phyloP scores from a whole-genome alignment of 768 basidiomycete genomes.

The Boletus reticuloceps region DNA sequence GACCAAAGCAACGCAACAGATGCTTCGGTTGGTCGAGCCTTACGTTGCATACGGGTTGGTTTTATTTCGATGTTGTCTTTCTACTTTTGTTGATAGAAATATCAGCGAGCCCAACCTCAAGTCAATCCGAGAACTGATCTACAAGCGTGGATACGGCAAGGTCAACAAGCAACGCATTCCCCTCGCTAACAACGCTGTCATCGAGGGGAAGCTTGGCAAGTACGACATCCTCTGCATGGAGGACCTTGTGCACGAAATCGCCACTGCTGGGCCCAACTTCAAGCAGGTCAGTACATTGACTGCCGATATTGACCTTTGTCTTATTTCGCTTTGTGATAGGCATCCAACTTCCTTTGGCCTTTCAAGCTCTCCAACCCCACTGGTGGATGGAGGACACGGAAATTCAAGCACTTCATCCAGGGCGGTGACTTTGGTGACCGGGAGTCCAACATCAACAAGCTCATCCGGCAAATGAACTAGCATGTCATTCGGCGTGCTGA shows the following conservation, averaged over 20 bases:
- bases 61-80: neutral
- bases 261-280: slow-evolving; percentile 96
- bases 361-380: slow-evolving; percentile 99
- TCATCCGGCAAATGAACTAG: slow-evolving; percentile 93
- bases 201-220: slow-evolving; percentile 88
- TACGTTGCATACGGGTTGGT: slow-evolving; percentile 95
- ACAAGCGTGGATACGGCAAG: slow-evolving; percentile 99
- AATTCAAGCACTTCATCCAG: slow-evolving; percentile 96
- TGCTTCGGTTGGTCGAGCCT: slow-evolving; percentile 96
- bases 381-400: slow-evolving; percentile 96
- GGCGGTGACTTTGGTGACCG: slow-evolving; percentile 98
- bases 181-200: slow-evolving; percentile 88
- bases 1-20: slow-evolving; percentile 93
- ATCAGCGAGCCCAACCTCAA: slow-evolving; percentile 92
- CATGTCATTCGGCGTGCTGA: neutral
- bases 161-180: slow-evolving; percentile 97
- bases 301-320: neutral
- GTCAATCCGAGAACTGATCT: slow-evolving; percentile 93
- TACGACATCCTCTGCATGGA: slow-evolving; percentile 96
- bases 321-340: slow-evolving; percentile 37
- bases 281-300: slow-evolving; percentile 70
- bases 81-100: slow-evolving; percentile 1
- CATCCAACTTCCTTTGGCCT: slow-evolving; percentile 97
- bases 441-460: slow-evolving; percentile 95
- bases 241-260: slow-evolving; percentile 96